Evolutionary conservation across 257 asterid genomes (phyloP), one percentile per base, ranked within the genome.

Genomic region (Perilla frutescens): DNA sequence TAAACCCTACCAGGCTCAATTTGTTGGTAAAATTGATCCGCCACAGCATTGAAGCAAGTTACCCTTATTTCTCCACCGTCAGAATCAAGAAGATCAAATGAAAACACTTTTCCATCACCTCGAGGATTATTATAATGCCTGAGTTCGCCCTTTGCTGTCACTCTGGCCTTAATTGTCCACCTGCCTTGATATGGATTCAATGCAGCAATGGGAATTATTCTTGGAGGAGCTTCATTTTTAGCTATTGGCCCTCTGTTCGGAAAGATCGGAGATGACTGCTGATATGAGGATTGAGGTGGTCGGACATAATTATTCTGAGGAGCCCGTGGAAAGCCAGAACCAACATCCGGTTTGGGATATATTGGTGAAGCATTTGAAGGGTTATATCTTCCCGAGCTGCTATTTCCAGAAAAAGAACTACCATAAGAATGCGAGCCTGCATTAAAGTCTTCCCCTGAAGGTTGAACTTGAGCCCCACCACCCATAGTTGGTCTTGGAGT

Each of bases 91-190:
- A 94, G 93, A 82, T 94, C 99, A 73, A 94, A 94, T 26, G 96
- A 88, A 78, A 93, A 91, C 45, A 93, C 98, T 84, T 91, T 93
- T 54, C 98, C 98, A 65, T 90, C 95, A 75, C 99, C 97, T 40
- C 90, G 85, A 50, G 84, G 47, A 86, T 88, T 91, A 77, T 60
- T 90, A 76, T 84, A 94, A 70, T 75, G 89, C 76, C 96, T 87
- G 66, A 94, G 90, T 62, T 91, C 99, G 5, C 81, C 81, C 72
- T 94, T 94, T 14, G 88, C 76, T 7, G 97, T 94, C 14, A 94
- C 99, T 76, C 99, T 82, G 32, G 97, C 99, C 84, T 91, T 91
- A 54, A 94, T 94, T 49, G 96, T 86, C 99, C 99, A 94, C 77
- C 92, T 84, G 67, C 91, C 91, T 67, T 86, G 93, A 80, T 90